A percentile compares a stretch with the other conserved stretches of the same genome.
Conservation (phyloP, 129 eudicot genomes). For the Flaveria sonorensis region DNA sequence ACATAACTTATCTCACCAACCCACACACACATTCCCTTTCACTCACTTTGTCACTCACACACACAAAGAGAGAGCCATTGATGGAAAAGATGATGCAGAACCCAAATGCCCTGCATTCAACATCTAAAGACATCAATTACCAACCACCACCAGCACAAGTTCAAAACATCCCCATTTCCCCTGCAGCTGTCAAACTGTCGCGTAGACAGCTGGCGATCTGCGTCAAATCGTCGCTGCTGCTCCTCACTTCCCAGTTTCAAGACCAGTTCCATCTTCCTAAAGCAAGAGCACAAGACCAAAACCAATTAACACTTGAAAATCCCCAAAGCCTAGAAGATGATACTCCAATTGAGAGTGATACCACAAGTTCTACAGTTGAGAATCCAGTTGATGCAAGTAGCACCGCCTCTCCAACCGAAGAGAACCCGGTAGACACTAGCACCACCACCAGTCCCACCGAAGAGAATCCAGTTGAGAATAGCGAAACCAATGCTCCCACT, state of each 20-base stretch:
- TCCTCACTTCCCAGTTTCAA: constrained; percentile 48
- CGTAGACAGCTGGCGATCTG: constrained; percentile 62
- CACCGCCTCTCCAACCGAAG: constrained; percentile 24
- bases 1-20: constrained; percentile 30
- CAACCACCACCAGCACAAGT: constrained; percentile 39
- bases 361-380: constrained; percentile 17
- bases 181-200: constrained; percentile 47
- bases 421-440: background rate
- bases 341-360: constrained; percentile 13
- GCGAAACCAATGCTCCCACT: background rate
- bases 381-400: constrained; percentile 15
- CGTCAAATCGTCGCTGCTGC: constrained; percentile 54
- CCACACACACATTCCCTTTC: background rate
- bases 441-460: background rate
- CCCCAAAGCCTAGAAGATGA: background rate
- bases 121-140: constrained; percentile 37
- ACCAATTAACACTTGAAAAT: constrained; percentile 1
- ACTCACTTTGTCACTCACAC: background rate
- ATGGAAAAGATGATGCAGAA: constrained; percentile 43
- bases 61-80: constrained; percentile 6
- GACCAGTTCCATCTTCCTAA: constrained; percentile 44
- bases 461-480: constrained; percentile 24
- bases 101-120: constrained; percentile 38
- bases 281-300: constrained; percentile 63
- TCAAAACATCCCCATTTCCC: constrained; percentile 40